A percentile compares a stretch with the other conserved stretches of the same genome.
Conservation (phyloP, 306 rosid genomes). For the Canavalia gladiata region DNA sequence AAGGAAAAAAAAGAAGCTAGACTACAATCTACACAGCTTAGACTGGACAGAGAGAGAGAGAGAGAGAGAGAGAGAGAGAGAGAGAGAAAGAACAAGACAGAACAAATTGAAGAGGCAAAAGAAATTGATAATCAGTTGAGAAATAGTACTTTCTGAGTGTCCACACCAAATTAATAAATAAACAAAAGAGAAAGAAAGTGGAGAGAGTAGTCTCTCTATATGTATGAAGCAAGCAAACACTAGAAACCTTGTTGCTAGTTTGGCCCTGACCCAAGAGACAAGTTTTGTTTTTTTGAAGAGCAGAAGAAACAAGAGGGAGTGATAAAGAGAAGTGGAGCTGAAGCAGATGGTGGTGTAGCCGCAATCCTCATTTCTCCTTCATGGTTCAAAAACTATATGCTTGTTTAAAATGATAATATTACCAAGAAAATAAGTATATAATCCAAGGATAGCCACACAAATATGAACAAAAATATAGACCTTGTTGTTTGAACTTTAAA, state of each 20-base stretch:
- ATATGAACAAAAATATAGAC: slow-evolving; percentile 58
- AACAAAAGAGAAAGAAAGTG: slow-evolving; percentile 24
- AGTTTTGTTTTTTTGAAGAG: slow-evolving; percentile 59
- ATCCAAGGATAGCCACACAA: slow-evolving; percentile 70
- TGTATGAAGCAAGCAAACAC: slow-evolving; percentile 48
- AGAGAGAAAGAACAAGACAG: slow-evolving; percentile 43
- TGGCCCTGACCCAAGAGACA: slow-evolving; percentile 91
- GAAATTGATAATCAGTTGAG: slow-evolving; percentile 39
- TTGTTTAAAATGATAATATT: slow-evolving; percentile 51
- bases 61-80: background rate
- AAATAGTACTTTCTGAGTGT: slow-evolving; percentile 27
- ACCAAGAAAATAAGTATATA: slow-evolving; percentile 55
- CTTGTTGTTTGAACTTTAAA: slow-evolving; percentile 42
- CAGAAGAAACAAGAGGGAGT: slow-evolving; percentile 58
- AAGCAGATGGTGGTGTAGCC: slow-evolving; percentile 56
- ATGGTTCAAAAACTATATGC: slow-evolving; percentile 60
- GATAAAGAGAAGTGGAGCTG: slow-evolving; percentile 56
- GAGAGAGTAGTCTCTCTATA: slow-evolving; percentile 22
- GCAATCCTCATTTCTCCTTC: slow-evolving; percentile 49
- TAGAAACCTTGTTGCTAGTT: slow-evolving; percentile 64
- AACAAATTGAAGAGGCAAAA: slow-evolving; percentile 42
- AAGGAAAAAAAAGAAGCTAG: slow-evolving; percentile 32
- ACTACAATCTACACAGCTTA: slow-evolving; percentile 40
- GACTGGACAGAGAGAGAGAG: background rate
- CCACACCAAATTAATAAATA: slow-evolving; percentile 20